Percentiles rank a stretch among this genome's conserved stretches.
Conservation (phyloP, 192 early-diverging fungal species). For the Phlyctochytrium planicorne region DNA sequence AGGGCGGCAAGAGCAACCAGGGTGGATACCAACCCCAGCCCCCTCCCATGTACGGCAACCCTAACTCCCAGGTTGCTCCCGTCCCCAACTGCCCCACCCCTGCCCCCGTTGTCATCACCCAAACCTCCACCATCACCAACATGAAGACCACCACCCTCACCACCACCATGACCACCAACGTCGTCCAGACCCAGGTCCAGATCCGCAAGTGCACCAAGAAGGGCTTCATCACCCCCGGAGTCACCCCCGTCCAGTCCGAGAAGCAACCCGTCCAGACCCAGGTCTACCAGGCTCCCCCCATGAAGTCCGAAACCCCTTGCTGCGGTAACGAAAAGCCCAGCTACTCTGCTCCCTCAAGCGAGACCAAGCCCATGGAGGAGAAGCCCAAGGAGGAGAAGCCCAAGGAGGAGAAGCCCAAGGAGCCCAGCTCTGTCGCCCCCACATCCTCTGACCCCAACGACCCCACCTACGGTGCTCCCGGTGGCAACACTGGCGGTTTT, state of each 20-base stretch:
- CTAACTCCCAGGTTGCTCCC: not conserved
- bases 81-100: not conserved
- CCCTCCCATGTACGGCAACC: not conserved
- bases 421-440: not conserved
- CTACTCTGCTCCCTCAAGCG: not conserved
- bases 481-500: not conserved
- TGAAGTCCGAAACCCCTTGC: not conserved
- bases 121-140: not conserved
- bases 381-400: not conserved
- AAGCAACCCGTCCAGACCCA: not conserved
- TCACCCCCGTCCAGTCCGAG: conserved; percentile 1
- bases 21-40: not conserved
- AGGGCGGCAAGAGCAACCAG: not conserved
- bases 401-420: not conserved
- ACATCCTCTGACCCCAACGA: not conserved
- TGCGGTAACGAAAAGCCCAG: not conserved
- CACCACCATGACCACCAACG: not conserved
- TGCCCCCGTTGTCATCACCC: not conserved
- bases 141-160: not conserved
- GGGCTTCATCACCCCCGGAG: not conserved
- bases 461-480: not conserved
- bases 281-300: not conserved
- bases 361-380: not conserved
- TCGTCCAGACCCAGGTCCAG: conserved; percentile 1
- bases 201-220: conserved; percentile 5